Evolutionary conservation across 805 yeast species (phyloP).

Genomic region (Saccharomycopsis microspora): DNA sequence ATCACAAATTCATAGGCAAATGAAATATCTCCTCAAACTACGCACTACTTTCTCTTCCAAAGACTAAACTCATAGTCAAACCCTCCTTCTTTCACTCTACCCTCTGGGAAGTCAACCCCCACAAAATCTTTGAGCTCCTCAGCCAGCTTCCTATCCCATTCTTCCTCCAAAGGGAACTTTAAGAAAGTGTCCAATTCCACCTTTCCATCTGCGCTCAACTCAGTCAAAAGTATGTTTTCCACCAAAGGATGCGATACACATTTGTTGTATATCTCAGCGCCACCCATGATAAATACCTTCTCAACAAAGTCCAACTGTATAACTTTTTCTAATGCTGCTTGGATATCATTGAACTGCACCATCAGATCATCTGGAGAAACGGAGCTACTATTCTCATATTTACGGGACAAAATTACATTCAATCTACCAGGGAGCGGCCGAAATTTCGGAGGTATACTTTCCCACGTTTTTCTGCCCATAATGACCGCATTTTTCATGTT

Average conservation of each 20-base stretch:
- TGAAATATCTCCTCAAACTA: too few species aligned
- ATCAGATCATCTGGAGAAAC: slow-evolving; percentile 18
- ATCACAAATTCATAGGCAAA: too few species aligned
- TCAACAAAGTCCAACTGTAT: slow-evolving; percentile 27
- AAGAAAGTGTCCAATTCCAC: slow-evolving; percentile 68
- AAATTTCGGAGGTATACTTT: slow-evolving; percentile 75
- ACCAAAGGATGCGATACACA: slow-evolving; percentile 34
- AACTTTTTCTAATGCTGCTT: slow-evolving; percentile 30
- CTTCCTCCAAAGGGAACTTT: neutral
- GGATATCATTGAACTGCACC: slow-evolving; percentile 30
- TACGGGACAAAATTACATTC: slow-evolving; percentile 68
- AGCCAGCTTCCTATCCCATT: neutral
- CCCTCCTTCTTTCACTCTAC: slow-evolving; percentile 33
- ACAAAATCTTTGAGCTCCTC: slow-evolving; percentile 31
- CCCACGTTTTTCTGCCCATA: slow-evolving; percentile 97
- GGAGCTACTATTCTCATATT: neutral
- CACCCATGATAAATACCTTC: slow-evolving; percentile 79
- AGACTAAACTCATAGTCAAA: slow-evolving; percentile 49
- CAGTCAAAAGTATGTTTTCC: slow-evolving; percentile 56
- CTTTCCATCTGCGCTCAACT: slow-evolving; percentile 31
- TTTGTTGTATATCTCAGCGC: slow-evolving; percentile 72
- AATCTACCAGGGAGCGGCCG: slow-evolving; percentile 70
- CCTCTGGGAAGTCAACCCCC: slow-evolving; percentile 22
- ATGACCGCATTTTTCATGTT: slow-evolving; percentile 61
- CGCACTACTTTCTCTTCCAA: slow-evolving; percentile 29